Percentiles rank a stretch among this genome's conserved stretches.
These are phyloP conservation scores for Rhodotorula sp. DNA, from an alignment of 1,284 basidiomycete genomes.

Conservation along the genomic window DNA sequence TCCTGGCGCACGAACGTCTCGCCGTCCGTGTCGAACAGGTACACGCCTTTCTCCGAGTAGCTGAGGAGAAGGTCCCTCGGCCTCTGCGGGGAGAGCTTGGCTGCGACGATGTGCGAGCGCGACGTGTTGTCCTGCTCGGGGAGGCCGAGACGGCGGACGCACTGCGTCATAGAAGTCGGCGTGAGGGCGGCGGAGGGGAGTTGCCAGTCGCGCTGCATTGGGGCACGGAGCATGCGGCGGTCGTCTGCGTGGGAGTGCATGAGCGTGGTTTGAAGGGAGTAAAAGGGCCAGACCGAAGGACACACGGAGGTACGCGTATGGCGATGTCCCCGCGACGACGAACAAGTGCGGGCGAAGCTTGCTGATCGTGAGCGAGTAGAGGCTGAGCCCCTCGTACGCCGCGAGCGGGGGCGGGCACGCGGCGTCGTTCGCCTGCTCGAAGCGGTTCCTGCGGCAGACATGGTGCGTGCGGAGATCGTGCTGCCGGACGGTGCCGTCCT, in stretches of 20 bases:
- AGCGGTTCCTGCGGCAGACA: constrained; percentile 54
- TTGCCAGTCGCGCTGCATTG: constrained; percentile 70
- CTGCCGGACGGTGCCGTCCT: constrained; percentile 69
- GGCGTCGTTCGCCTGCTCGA: constrained; percentile 2
- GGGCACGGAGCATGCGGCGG: constrained; percentile 69
- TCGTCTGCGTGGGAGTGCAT: constrained; percentile 57
- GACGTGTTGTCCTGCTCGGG: constrained; percentile 8
- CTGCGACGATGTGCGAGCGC: constrained; percentile 48
- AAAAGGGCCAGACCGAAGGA: background rate
- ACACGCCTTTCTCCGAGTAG: constrained; percentile 47
- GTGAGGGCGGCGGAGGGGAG: constrained; percentile 42
- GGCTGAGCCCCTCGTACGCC: constrained; percentile 47
- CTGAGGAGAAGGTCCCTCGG: constrained; percentile 47
- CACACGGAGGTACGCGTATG: constrained; percentile 71
- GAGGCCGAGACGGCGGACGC: constrained; percentile 80
- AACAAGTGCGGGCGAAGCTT: constrained; percentile 56
- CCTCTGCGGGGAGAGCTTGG: constrained; percentile 46
- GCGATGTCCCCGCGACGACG: constrained; percentile 53
- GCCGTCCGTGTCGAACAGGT: constrained; percentile 48
- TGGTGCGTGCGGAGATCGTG: constrained; percentile 78
- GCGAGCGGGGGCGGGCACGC: constrained; percentile 66
- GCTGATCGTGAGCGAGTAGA: constrained; percentile 56
- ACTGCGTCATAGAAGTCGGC: constrained; percentile 61
- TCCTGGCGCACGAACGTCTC: constrained; percentile 32
- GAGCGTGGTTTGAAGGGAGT: background rate